A percentile compares a stretch with the other conserved stretches of the same genome.
These are phyloP conservation scores for Chaetothyriales sp. DNA, from an alignment of 2,329 filamentous ascomycete species.

Conservation along the genomic window DNA sequence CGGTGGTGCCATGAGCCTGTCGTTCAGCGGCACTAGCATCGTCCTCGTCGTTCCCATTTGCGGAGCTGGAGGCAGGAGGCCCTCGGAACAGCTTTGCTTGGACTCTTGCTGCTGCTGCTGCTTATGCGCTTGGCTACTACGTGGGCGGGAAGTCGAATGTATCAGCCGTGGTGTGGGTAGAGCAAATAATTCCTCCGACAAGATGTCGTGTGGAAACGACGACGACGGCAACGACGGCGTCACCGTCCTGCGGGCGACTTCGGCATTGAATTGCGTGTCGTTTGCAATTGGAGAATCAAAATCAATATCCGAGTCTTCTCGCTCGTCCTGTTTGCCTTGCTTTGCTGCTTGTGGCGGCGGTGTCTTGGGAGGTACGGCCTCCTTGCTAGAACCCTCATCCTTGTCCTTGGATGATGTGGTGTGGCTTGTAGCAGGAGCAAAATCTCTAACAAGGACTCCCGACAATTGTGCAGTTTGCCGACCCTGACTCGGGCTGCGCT, in stretches of 20 bases:
- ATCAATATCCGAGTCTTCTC: conserved; percentile 3
- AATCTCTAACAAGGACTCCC: not conserved
- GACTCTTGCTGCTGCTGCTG: not conserved
- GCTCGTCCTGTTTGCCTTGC: not conserved
- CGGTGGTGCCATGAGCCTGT: not conserved
- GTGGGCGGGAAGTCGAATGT: not conserved
- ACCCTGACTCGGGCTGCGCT: conserved; percentile 1
- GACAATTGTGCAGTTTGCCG: conserved; percentile 1
- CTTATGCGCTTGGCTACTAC: not conserved
- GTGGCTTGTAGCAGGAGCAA: not conserved
- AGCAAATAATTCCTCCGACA: not conserved
- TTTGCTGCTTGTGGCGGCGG: not conserved
- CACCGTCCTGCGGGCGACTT: conserved; percentile 5
- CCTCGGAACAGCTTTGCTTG: not conserved
- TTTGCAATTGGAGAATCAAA: conserved; percentile 15
- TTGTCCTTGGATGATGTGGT: not conserved
- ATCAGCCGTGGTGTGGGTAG: not conserved
- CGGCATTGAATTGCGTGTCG: conserved; percentile 15
- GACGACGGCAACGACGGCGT: conserved; percentile 3
- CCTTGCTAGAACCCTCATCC: not conserved
- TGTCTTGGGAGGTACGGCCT: not conserved
- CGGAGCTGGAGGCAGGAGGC: not conserved
- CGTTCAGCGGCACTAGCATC: conserved; percentile 13
- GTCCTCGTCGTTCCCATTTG: conserved; percentile 4
- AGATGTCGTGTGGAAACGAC: conserved; percentile 1